Evolutionary conservation across 2,329 filamentous ascomycete genomes (phyloP), one percentile per base, ranked within the genome.

Genomic region (Penicillium vulpinum): DNA sequence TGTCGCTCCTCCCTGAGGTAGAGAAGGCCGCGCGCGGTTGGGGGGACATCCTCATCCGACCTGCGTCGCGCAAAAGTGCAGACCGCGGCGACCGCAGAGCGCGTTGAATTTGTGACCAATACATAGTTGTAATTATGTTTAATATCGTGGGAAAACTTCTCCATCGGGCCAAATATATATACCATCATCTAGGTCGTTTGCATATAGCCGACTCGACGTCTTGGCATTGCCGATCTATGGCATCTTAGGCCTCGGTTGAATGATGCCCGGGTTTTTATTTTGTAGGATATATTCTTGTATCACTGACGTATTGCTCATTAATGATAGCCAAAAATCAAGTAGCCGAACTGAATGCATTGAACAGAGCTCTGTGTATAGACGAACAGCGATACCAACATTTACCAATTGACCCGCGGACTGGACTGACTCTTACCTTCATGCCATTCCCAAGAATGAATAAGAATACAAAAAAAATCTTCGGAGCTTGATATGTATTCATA

Each of bases 1-100:
- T 77, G 13, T 65, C 62, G 29, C 61, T 64, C 11, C 59, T 62
- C 33, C 66, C 48, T 26, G 72, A 70, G 21, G 66, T 68, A n/a
- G 74, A 76, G 57, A 76, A 76, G 35, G 60, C 46, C 21, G 49
- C 54, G 11, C 56, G 58, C 26, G 35, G 38, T 21, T 16, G 44
- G 16, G 3, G 41, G 28, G 8, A 56, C 13, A 15, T 38, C 18
- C 53, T 15, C 22, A 13, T 51, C 11, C 21, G 36, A n/a, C 41
- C 43, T 39, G 53, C 7, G 35, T 26, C 6, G 10, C 56, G 35
- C 10, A 57, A 43, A 7, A 48, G 35, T 13, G 33, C 22, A 9
- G 16, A 22, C 36, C 53, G 51, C 44, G 52, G 56, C 26, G 55
- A 61, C 16, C 61, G 58, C 5, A 61, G 22, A 11, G 59, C 29